Percentiles rank a stretch among this genome's conserved stretches.
Conservation (phyloP, 129 eudicot genomes). For the Chrysanthemum makinoi region DNA sequence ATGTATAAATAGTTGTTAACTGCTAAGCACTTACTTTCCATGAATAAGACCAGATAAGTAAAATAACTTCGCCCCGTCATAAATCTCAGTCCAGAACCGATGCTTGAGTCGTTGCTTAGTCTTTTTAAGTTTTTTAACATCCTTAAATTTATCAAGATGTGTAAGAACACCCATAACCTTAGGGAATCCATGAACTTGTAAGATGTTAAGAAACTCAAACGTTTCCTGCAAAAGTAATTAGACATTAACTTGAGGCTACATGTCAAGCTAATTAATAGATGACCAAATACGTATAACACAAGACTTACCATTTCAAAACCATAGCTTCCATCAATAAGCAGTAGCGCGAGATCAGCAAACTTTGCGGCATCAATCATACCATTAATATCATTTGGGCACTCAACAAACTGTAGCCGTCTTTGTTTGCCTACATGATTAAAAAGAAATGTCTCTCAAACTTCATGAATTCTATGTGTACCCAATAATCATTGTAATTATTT, state of each 20-base stretch:
- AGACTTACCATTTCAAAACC: slow-evolving; percentile 94
- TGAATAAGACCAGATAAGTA: slow-evolving; percentile 91
- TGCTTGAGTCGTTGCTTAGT: slow-evolving; percentile 91
- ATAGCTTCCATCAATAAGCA: slow-evolving; percentile 92
- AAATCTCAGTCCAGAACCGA: slow-evolving; percentile 97
- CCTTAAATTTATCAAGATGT: slow-evolving; percentile 94
- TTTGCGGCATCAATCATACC: slow-evolving; percentile 97
- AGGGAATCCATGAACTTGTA: slow-evolving; percentile 97
- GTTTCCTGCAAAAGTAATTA: slow-evolving; percentile 67
- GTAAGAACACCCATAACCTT: slow-evolving; percentile 99
- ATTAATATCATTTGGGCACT: slow-evolving; percentile 94
- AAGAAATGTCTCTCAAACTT: slow-evolving; percentile 12
- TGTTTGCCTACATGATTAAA: slow-evolving; percentile 56
- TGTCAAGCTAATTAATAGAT: background rate
- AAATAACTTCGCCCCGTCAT: slow-evolving; percentile 91
- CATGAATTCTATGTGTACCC: background rate
- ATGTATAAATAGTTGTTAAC: background rate
- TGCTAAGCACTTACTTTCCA: slow-evolving; percentile 66
- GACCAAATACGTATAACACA: background rate
- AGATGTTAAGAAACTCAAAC: slow-evolving; percentile 85
- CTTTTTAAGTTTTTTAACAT: slow-evolving; percentile 89
- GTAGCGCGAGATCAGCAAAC: slow-evolving; percentile 81
- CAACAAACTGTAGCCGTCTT: slow-evolving; percentile 85
- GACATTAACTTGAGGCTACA: slow-evolving; percentile 1
- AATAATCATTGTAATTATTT: background rate